Conservation (phyloP, 2,329 filamentous ascomycete genomes). For the Fusarium multiceps region DNA sequence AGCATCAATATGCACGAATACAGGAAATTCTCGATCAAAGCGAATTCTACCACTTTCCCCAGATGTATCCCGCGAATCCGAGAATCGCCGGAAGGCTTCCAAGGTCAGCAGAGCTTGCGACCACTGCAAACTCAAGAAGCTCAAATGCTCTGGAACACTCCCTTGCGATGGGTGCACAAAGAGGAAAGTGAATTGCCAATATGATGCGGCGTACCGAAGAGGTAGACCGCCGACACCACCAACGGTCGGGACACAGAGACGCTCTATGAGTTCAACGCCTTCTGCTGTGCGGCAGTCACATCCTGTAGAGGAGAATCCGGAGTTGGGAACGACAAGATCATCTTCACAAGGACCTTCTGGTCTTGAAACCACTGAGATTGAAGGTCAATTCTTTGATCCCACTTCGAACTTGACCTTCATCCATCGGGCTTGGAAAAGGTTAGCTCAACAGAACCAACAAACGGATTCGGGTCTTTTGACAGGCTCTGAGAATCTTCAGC, state of each 20-base stretch:
- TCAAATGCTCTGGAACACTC: conserved; percentile 52
- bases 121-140: conserved; percentile 53
- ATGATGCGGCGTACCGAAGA: conserved; percentile 51
- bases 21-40: conserved; percentile 10
- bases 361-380: conserved; percentile 60
- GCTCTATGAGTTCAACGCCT: conserved; percentile 16
- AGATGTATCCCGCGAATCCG: conserved; percentile 19
- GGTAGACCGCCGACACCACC: conserved; percentile 54
- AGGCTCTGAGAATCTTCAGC: conserved; percentile 52
- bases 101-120: conserved; percentile 53
- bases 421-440: conserved; percentile 62
- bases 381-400: conserved; percentile 64
- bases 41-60: conserved; percentile 18
- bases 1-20: conserved; percentile 14
- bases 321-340: background rate
- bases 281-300: conserved; percentile 9
- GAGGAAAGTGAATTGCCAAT: conserved; percentile 48
- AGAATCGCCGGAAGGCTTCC: conserved; percentile 37
- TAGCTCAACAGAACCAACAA: conserved; percentile 56
- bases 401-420: conserved; percentile 65
- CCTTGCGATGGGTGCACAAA: conserved; percentile 50
- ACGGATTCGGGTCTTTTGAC: conserved; percentile 31
- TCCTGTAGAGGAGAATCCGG: background rate
- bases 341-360: conserved; percentile 53
- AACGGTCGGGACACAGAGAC: conserved; percentile 7